A percentile compares a stretch with the other conserved stretches of the same genome.
Evolutionary conservation across 2,329 filamentous ascomycete genomes (phyloP).

Genomic region (Leptoxyphium fumago): DNA sequence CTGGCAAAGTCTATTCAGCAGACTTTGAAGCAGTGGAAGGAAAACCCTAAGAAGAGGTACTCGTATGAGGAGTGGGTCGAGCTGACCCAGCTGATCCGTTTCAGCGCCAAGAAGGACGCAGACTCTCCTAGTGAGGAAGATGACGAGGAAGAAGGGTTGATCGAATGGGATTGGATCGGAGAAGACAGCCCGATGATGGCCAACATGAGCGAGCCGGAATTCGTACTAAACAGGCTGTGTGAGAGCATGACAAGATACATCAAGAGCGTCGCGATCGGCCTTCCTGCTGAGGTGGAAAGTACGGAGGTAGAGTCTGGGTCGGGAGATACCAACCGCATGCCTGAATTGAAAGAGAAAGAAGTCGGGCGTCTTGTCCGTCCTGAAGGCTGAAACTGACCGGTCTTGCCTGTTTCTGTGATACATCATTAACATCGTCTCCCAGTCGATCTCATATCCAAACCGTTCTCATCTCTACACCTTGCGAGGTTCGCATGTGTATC

Average conservation of each 20-base stretch:
- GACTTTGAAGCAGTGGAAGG: conserved; percentile 48
- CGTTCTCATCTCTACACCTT: no score
- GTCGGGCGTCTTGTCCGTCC: no score
- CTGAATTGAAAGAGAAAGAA: no score
- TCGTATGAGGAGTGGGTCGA: conserved; percentile 76
- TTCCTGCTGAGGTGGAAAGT: no score
- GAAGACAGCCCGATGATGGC: conserved; percentile 53
- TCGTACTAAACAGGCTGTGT: conserved; percentile 50
- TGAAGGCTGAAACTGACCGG: no score
- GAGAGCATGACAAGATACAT: conserved; percentile 44
- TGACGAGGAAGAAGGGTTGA: conserved; percentile 41
- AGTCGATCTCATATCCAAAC: no score
- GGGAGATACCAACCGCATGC: no score
- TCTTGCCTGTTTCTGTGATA: no score
- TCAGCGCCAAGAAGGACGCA: conserved; percentile 23
- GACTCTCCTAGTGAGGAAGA: conserved; percentile 18
- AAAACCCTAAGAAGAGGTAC: conserved; percentile 48
- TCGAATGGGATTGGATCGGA: conserved; percentile 62
- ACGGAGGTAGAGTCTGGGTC: no score
- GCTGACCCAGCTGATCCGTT: conserved; percentile 60
- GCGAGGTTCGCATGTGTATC: no score
- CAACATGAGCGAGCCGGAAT: conserved; percentile 48
- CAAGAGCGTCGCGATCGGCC: conserved; percentile 2
- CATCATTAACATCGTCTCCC: no score
- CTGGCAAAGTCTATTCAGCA: conserved; percentile 56